A percentile compares a stretch with the other conserved stretches of the same genome.
phyloP scores from a whole-genome alignment of 805 yeast species.

The Candida takata region DNA sequence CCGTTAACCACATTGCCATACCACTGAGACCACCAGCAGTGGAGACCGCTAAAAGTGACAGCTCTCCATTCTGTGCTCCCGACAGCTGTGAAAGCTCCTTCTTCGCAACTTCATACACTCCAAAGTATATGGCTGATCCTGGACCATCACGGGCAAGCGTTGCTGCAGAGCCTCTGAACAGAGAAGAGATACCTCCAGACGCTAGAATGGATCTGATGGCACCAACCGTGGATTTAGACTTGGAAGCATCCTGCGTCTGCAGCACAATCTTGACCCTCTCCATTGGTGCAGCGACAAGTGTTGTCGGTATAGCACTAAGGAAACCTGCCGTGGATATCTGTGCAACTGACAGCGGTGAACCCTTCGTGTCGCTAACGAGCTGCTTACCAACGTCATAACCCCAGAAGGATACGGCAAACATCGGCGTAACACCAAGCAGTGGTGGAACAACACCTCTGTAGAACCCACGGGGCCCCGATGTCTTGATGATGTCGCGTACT shows the following conservation, averaged over 20 bases:
- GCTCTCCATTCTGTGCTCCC: conserved; percentile 38
- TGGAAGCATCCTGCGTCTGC: conserved; percentile 57
- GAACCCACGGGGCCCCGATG: conserved; percentile 72
- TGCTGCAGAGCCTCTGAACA: conserved; percentile 87
- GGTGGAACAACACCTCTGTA: conserved; percentile 96
- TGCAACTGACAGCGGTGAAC: conserved; percentile 45
- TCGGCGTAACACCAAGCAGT: conserved; percentile 92
- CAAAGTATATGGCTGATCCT: conserved; percentile 92
- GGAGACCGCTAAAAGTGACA: conserved; percentile 69
- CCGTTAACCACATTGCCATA: conserved; percentile 92
- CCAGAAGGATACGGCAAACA: conserved; percentile 98
- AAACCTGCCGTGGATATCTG: conserved; percentile 91
- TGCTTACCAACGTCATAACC: conserved; percentile 92
- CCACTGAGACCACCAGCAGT: conserved; percentile 96
- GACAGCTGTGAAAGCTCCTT: conserved; percentile 40
- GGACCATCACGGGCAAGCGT: conserved; percentile 97
- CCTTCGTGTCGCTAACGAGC: conserved; percentile 40
- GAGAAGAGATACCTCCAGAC: conserved; percentile 77
- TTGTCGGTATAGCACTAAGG: conserved; percentile 90
- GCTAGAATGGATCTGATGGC: conserved; percentile 62
- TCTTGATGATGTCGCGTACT: conserved; percentile 59
- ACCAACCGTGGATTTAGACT: conserved; percentile 36
- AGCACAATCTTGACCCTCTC: conserved; percentile 92
- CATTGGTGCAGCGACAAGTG: conserved; percentile 95
- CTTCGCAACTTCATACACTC: conserved; percentile 84